These are phyloP conservation scores for Aspergillus floridensis DNA, from an alignment of 2,329 filamentous ascomycete species.

Conservation along the genomic window DNA sequence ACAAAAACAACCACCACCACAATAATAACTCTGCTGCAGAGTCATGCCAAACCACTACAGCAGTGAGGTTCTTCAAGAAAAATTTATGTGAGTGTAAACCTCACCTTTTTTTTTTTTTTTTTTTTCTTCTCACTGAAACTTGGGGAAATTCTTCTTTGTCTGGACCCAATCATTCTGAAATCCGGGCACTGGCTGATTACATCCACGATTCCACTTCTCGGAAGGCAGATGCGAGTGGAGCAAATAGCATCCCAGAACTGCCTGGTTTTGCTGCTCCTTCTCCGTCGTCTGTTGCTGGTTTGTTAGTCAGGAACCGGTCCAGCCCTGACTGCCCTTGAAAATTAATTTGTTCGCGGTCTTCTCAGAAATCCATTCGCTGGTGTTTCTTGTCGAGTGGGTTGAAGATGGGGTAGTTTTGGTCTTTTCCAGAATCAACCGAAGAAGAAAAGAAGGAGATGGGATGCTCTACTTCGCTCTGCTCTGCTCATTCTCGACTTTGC, in stretches of 20 bases:
- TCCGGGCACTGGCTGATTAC: conserved; percentile 8
- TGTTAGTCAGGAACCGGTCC: conserved; percentile 22
- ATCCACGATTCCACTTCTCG: conserved; percentile 13
- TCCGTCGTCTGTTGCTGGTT: conserved; percentile 8
- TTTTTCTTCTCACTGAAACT: not conserved
- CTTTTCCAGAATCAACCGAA: not conserved
- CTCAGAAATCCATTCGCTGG: not conserved
- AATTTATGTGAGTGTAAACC: not conserved
- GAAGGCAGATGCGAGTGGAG: conserved; percentile 18
- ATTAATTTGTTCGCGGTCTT: not conserved
- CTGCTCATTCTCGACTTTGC: too few relatives aligned
- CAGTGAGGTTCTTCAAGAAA: not conserved
- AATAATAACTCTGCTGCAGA: not conserved
- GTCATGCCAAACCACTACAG: not conserved
- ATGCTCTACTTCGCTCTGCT: not conserved
- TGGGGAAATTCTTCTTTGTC: not conserved
- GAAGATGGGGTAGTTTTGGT: not conserved
- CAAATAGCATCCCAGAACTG: conserved; percentile 14
- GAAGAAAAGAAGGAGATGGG: not conserved
- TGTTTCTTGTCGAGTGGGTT: not conserved
- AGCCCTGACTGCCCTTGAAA: not conserved
- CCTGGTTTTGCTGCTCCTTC: conserved; percentile 8
- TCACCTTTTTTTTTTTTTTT: conserved; percentile 5
- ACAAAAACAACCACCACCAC: not conserved
- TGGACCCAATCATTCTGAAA: not conserved